These are phyloP conservation scores for Eucalyptus cloeziana DNA, from an alignment of 345 rosid genomes.

Conservation along the genomic window DNA sequence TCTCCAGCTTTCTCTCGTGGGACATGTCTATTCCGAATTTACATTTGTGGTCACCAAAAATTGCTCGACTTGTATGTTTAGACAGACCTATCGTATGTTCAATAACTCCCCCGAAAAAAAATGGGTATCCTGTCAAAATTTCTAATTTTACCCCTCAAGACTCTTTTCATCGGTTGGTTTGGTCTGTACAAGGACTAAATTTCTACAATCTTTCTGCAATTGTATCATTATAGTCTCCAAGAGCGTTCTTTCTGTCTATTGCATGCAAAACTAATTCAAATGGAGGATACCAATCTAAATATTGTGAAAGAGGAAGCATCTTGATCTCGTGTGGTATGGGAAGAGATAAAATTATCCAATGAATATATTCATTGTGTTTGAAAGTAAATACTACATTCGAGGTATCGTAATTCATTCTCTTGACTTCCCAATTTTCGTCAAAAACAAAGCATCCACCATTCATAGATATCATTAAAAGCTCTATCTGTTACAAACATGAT, in stretches of 20 bases:
- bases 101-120: neutral
- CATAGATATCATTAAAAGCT: neutral
- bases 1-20: neutral
- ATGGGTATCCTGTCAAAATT: neutral
- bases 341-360: neutral
- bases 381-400: neutral
- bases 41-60: neutral
- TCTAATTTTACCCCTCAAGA: neutral
- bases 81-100: neutral
- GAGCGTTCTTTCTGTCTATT: neutral
- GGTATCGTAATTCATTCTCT: neutral
- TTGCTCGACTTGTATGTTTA: neutral
- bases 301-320: neutral
- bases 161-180: neutral
- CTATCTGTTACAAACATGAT: neutral
- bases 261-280: neutral
- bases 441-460: neutral
- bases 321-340: neutral
- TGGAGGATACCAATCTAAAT: neutral
- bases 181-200: neutral
- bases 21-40: neutral
- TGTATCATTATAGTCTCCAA: neutral
- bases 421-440: neutral
- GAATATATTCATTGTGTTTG: neutral
- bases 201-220: neutral